Percentiles rank a stretch among this genome's conserved stretches.
Conservation (phyloP, 192 early-diverging fungal genomes). For the Backusella sp. region DNA sequence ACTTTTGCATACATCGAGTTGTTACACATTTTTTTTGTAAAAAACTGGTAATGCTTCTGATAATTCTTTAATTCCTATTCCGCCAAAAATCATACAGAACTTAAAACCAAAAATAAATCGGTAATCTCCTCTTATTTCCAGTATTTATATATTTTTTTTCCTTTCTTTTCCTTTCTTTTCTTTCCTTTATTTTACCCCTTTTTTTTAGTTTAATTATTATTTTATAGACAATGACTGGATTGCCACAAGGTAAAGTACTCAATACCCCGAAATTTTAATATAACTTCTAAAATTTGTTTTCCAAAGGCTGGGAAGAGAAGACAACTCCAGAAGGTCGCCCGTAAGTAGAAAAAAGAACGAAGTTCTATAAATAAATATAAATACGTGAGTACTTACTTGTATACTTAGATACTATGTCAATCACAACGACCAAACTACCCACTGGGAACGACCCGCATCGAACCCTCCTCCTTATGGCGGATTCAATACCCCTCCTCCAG, state of each 20-base stretch:
- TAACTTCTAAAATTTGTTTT: background rate
- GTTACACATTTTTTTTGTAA: slow-evolving; percentile 1
- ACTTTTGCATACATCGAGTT: background rate
- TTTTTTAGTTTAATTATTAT: background rate
- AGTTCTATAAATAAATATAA: background rate
- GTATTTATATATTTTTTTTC: background rate
- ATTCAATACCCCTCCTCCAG: background rate
- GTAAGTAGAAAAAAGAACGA: background rate
- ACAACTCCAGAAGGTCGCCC: slow-evolving; percentile 18
- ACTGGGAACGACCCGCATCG: slow-evolving; percentile 32
- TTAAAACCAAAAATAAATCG: background rate
- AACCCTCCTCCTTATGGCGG: slow-evolving; percentile 9
- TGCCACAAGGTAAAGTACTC: slow-evolving; percentile 20
- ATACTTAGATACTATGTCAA: slow-evolving; percentile 30
- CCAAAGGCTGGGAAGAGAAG: slow-evolving; percentile 27
- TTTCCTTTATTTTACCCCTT: background rate
- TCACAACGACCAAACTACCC: slow-evolving; percentile 24
- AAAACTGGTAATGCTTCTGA: background rate
- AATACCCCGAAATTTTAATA: background rate
- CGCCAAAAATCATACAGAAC: background rate
- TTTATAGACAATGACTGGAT: background rate
- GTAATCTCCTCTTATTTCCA: background rate
- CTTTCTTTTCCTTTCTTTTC: background rate
- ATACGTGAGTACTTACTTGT: background rate
- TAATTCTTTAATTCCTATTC: background rate